A percentile compares a stretch with the other conserved stretches of the same genome.
These are phyloP conservation scores for Mycena rosella DNA, from an alignment of 768 basidiomycete species.

Conservation along the genomic window DNA sequence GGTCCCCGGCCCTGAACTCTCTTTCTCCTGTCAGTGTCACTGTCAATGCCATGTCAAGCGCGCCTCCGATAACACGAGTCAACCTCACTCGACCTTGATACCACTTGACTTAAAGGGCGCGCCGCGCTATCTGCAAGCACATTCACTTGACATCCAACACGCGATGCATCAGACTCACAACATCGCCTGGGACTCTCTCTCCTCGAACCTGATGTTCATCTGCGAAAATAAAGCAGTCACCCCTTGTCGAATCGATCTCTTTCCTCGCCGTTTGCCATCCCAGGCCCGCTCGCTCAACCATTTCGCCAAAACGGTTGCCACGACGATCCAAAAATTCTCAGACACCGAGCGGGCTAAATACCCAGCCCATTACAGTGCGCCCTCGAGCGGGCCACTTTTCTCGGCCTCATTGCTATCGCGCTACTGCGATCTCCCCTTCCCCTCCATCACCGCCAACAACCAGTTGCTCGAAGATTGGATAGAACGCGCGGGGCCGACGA, in stretches of 20 bases:
- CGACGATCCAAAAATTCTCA: conserved; percentile 48
- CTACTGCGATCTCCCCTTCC: conserved; percentile 42
- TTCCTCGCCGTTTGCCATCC: conserved; percentile 39
- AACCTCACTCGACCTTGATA: no score
- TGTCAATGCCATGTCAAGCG: no score
- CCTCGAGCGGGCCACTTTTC: conserved; percentile 43
- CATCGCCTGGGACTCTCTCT: conserved; percentile 53
- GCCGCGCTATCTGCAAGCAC: no score
- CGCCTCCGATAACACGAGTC: no score
- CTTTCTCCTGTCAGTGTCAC: no score
- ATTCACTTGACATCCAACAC: no score
- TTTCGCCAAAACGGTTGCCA: conserved; percentile 45
- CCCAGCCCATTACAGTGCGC: conserved; percentile 31
- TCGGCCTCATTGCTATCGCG: conserved; percentile 44
- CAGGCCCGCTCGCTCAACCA: conserved; percentile 47
- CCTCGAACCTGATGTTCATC: conserved; percentile 49
- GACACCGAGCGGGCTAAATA: conserved; percentile 54
- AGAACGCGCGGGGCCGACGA: conserved; percentile 10
- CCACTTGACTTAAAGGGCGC: no score
- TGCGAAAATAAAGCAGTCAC: conserved; percentile 45
- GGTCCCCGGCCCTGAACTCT: no score
- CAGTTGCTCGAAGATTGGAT: conserved; percentile 53
- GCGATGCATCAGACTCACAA: conserved; percentile 57
- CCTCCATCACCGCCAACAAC: conserved; percentile 41
- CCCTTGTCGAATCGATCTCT: conserved; percentile 45